Percentiles rank a stretch among this genome's conserved stretches.
Conservation (phyloP, 2,329 filamentous ascomycete genomes). For the Pseudogymnoascus sp. region DNA sequence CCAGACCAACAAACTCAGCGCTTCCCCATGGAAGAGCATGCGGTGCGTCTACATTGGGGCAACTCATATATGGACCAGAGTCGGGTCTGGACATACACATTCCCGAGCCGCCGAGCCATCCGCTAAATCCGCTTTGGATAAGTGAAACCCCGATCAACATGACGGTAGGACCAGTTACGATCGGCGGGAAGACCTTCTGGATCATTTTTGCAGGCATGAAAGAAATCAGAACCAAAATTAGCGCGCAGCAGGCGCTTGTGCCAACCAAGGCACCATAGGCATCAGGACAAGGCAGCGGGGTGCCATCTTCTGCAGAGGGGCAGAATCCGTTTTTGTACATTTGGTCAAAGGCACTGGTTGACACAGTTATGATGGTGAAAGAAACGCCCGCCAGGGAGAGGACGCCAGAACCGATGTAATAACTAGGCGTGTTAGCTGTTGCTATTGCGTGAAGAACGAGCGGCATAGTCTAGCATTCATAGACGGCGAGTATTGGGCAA, state of each 20-base stretch:
- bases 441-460: not conserved
- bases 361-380: slow-evolving; percentile 58
- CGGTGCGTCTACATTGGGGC: slow-evolving; percentile 59
- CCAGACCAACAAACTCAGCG: slow-evolving; percentile 69
- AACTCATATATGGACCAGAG: slow-evolving; percentile 49
- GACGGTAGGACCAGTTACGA: slow-evolving; percentile 60
- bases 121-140: slow-evolving; percentile 56
- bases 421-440: not conserved
- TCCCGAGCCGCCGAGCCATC: slow-evolving; percentile 71
- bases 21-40: slow-evolving; percentile 66
- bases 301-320: slow-evolving; percentile 46
- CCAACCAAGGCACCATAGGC: slow-evolving; percentile 59
- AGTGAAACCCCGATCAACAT: slow-evolving; percentile 58
- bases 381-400: slow-evolving; percentile 62
- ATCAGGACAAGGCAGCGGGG: slow-evolving; percentile 50
- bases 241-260: slow-evolving; percentile 39
- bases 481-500: not conserved
- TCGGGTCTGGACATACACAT: slow-evolving; percentile 41
- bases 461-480: not conserved
- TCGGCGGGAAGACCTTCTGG: slow-evolving; percentile 56
- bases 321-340: slow-evolving; percentile 59
- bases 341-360: slow-evolving; percentile 50
- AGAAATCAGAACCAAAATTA: slow-evolving; percentile 53
- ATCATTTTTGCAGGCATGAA: slow-evolving; percentile 53
- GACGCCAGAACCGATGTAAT: slow-evolving; percentile 55